Conservation (phyloP, 2,329 filamentous ascomycete species). For the Knufia fluminis region DNA sequence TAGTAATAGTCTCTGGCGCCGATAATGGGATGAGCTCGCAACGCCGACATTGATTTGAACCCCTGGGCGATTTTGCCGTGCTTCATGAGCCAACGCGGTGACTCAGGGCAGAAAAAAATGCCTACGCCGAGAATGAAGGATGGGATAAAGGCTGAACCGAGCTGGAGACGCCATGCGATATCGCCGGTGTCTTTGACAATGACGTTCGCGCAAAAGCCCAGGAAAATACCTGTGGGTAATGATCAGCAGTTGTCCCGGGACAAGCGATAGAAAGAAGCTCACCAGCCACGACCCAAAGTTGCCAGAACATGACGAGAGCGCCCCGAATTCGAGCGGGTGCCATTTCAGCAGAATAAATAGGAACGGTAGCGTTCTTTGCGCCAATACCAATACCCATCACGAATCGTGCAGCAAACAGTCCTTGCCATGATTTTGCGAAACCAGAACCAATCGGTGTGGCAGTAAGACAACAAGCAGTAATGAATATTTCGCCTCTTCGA, state of each 20-base stretch:
- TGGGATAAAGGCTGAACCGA: slow-evolving; percentile 57
- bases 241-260: too few species aligned
- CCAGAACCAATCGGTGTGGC: slow-evolving; percentile 42
- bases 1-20: too few species aligned
- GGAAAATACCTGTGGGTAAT: slow-evolving; percentile 52
- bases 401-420: slow-evolving; percentile 62
- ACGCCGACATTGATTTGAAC: too few species aligned
- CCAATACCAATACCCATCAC: slow-evolving; percentile 71
- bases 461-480: slow-evolving; percentile 57
- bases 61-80: too few species aligned
- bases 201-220: slow-evolving; percentile 57
- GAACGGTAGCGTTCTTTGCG: slow-evolving; percentile 63
- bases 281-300: neutral
- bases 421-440: slow-evolving; percentile 61
- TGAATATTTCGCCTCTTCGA: slow-evolving; percentile 51
- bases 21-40: too few species aligned
- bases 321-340: slow-evolving; percentile 61
- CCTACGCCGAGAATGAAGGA: slow-evolving; percentile 50
- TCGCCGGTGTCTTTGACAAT: slow-evolving; percentile 50
- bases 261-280: too few species aligned
- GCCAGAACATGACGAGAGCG: slow-evolving; percentile 73
- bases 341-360: slow-evolving; percentile 68
- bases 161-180: slow-evolving; percentile 54
- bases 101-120: slow-evolving; percentile 53
- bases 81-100: slow-evolving; percentile 34